phyloP scores from a whole-genome alignment of 345 rosid genomes.

The Raphanus sativus region DNA sequence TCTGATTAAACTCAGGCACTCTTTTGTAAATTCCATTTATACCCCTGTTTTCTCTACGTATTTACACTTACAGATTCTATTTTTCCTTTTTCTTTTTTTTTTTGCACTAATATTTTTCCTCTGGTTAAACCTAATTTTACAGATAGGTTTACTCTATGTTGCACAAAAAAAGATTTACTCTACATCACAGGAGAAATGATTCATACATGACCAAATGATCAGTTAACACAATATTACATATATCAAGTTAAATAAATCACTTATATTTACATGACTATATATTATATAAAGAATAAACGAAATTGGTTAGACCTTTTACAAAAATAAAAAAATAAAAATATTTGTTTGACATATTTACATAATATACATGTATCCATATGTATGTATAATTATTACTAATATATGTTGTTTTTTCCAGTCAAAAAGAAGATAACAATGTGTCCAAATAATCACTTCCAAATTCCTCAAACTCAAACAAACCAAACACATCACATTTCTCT shows the following conservation, averaged over 20 bases:
- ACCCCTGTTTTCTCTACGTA: not conserved
- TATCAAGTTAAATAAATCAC: not conserved
- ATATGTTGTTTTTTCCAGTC: conserved; percentile 14
- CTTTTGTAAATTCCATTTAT: not conserved
- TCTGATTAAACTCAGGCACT: not conserved
- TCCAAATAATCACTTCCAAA: conserved; percentile 75
- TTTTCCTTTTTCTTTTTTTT: too few species aligned
- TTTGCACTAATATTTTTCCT: too few species aligned
- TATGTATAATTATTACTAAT: not conserved
- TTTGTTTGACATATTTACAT: not conserved
- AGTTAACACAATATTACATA: not conserved
- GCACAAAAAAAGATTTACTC: not conserved
- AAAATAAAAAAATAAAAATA: not conserved
- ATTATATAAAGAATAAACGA: not conserved
- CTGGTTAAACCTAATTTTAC: not conserved
- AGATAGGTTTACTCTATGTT: not conserved
- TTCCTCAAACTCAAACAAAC: conserved; percentile 61
- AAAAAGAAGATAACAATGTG: conserved; percentile 57
- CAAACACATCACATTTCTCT: conserved; percentile 41
- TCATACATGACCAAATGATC: too few species aligned
- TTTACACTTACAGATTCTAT: not conserved
- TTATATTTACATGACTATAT: not conserved
- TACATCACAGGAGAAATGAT: not conserved
- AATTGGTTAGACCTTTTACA: not conserved
- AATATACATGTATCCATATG: not conserved